Conservation (phyloP, 2,329 filamentous ascomycete species). For the Huntiella savannae region DNA sequence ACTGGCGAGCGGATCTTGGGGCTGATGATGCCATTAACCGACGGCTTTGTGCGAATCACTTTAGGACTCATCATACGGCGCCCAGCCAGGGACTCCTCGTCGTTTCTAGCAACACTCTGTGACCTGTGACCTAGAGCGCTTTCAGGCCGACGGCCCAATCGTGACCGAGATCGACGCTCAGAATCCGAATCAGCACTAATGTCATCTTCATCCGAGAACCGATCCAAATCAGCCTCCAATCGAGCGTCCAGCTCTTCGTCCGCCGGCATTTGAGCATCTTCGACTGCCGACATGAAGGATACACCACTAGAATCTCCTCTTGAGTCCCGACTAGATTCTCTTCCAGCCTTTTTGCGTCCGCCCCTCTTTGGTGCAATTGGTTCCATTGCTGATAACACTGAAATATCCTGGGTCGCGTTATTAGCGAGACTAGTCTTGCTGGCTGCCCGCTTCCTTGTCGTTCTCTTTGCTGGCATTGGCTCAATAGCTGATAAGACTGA, state of each 20-base stretch:
- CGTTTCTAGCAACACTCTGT: too few relatives aligned
- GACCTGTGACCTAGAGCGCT: too few relatives aligned
- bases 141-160: background rate
- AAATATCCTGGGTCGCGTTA: too few relatives aligned
- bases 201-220: constrained; percentile 33
- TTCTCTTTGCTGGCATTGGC: background rate
- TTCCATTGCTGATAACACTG: too few relatives aligned
- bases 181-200: constrained; percentile 27
- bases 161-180: constrained; percentile 16
- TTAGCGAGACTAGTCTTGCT: too few relatives aligned
- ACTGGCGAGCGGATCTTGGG: background rate
- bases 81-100: background rate
- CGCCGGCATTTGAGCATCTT: constrained; percentile 27
- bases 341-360: constrained; percentile 25
- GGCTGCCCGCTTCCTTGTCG: constrained; percentile 1
- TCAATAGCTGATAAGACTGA: background rate
- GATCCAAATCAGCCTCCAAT: constrained; percentile 44
- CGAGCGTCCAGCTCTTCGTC: constrained; percentile 49
- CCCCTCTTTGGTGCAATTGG: constrained; percentile 13
- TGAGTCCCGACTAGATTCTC: constrained; percentile 17
- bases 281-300: constrained; percentile 29
- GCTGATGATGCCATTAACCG: background rate
- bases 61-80: background rate
- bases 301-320: constrained; percentile 21
- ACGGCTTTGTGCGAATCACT: background rate